These are phyloP conservation scores for Brassica rapa DNA, from an alignment of 345 rosid species.

Conservation along the genomic window DNA sequence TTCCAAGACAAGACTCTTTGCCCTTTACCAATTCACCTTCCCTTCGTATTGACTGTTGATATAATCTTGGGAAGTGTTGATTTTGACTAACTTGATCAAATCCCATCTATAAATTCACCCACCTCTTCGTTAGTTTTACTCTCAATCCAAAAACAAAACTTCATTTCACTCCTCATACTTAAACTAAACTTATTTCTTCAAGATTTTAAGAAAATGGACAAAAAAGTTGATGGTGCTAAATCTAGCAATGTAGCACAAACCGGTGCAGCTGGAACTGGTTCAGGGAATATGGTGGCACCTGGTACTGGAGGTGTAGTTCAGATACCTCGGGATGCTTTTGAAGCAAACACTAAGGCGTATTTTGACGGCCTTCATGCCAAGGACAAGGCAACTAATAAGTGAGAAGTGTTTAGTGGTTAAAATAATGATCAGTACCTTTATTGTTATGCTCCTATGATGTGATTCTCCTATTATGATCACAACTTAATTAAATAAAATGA, in stretches of 20 bases:
- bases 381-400: slow-evolving; percentile 23
- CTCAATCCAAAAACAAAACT: background rate
- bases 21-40: background rate
- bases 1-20: slow-evolving; percentile 21
- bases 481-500: slow-evolving; percentile 13
- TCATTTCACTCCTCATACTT: background rate
- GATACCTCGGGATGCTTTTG: slow-evolving; percentile 18
- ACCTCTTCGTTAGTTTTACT: background rate
- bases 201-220: background rate
- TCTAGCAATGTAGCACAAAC: slow-evolving; percentile 5
- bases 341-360: slow-evolving; percentile 8
- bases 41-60: background rate
- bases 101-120: slow-evolving; percentile 19
- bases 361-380: slow-evolving; percentile 27
- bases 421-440: background rate
- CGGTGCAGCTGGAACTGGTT: background rate
- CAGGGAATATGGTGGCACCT: slow-evolving; percentile 24
- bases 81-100: background rate
- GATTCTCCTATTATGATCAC: background rate
- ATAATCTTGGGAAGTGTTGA: slow-evolving; percentile 11
- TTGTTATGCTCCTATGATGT: background rate
- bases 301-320: slow-evolving; percentile 14
- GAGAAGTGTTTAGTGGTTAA: background rate
- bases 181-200: background rate
- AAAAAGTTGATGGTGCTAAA: background rate